Base-by-base conservation (phyloP, 176 grass and related monocot genomes). In the Phoenix roebelenii region DNA sequence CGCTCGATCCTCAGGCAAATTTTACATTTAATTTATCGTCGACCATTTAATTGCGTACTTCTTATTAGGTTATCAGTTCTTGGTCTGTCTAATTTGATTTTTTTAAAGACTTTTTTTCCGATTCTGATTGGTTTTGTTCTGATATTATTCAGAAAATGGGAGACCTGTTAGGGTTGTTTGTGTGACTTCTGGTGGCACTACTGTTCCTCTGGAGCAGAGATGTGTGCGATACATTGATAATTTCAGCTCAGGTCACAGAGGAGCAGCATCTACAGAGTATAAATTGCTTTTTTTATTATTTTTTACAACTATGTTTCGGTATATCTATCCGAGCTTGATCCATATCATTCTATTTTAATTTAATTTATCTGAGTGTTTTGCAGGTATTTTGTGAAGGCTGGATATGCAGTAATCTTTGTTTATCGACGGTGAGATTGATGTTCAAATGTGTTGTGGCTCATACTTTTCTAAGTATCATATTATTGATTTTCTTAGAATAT, bases 191-290 rank as follows among this genome's bases (percentile, higher is more conserved):
- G 91, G 91, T 49, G 91, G 91, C 23, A 96, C 91, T 7, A 96
- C 80, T 55, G 86, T 96, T 71, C 91, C 86, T 7, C 76, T 96
- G 52, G 86, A 96, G 83, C 86, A 90, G 72, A 72, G 83, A 22
- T 96, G 91, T 68, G 86, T 96, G 35, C 86, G 86, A 25, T 96
- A 96, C 68, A 96, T 96, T 60, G 91, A 96, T 68, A 90, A 96
- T 77, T 96, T 96, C 75, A 96, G 91, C 77, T 96, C 91, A 53
- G 91, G 91, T 60, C 49, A 96, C 73, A 82, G 86, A 68, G 91
- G 91, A 60, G 86, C 91, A 0, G 65, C 86, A 24, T 96, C 91
- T 5, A 90, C 91, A 1, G 86, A 96, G 91, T 96, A 90, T 52
- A 44, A 44, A 44, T 44, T 44, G 24, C 28, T 68, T 51, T 55